Percentiles rank a stretch among this genome's conserved stretches.
These are phyloP conservation scores for Capsicum pubescens DNA, from an alignment of 257 asterid genomes.

Conservation along the genomic window DNA sequence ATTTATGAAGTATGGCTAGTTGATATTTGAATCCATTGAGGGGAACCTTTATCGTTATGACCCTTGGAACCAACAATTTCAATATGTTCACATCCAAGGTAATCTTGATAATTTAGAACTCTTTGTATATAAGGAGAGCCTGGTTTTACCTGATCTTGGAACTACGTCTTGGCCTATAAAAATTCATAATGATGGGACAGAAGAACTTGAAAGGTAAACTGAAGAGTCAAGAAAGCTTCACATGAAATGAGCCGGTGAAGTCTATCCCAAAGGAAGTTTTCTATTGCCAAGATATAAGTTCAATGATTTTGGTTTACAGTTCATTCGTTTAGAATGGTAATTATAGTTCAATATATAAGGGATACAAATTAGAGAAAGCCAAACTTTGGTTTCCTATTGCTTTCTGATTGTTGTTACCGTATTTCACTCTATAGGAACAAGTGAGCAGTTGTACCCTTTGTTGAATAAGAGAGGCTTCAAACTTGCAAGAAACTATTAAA, in stretches of 20 bases:
- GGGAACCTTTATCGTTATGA: background rate
- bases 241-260: background rate
- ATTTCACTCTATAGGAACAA: too few species aligned
- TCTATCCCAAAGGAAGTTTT: background rate
- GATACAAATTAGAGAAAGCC: too few species aligned
- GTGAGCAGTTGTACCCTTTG: too few species aligned
- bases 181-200: background rate
- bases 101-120: background rate
- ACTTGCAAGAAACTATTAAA: too few species aligned
- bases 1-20: background rate
- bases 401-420: too few species aligned
- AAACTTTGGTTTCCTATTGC: too few species aligned
- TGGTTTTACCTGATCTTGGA: slow-evolving; percentile 2
- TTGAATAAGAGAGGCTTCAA: too few species aligned
- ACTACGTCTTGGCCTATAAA: background rate
- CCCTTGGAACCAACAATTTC: background rate
- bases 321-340: too few species aligned
- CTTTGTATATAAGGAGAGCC: background rate
- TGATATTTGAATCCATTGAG: background rate
- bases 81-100: background rate
- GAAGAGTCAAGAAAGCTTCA: background rate
- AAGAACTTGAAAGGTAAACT: background rate
- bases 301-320: too few species aligned
- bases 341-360: too few species aligned
- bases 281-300: too few species aligned